Percentiles rank a stretch among this genome's conserved stretches.
Conservation (phyloP, 768 basidiomycete species). For the Strobilomyces dryophilus region DNA sequence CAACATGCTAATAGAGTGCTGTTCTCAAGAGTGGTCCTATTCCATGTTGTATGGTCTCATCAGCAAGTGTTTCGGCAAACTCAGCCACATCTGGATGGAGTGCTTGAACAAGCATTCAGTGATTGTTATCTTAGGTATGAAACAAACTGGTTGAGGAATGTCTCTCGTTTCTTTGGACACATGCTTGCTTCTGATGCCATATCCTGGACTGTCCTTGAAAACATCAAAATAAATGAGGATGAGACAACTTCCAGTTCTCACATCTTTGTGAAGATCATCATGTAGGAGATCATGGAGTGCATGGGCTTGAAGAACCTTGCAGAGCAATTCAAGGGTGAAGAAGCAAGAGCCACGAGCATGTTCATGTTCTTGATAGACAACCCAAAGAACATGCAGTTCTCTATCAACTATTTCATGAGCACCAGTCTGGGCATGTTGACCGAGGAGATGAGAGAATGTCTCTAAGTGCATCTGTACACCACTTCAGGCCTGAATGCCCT, state of each 20-base stretch:
- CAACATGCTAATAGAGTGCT: slow-evolving; percentile 63
- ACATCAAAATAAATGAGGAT: slow-evolving; percentile 93
- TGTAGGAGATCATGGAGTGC: slow-evolving; percentile 91
- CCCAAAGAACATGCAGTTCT: slow-evolving; percentile 93
- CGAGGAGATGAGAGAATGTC: slow-evolving; percentile 94
- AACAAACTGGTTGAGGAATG: slow-evolving; percentile 96
- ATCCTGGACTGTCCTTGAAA: slow-evolving; percentile 82
- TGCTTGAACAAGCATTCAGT: slow-evolving; percentile 78
- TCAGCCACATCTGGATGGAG: slow-evolving; percentile 93
- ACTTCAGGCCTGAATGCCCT: background rate
- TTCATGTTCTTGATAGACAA: slow-evolving; percentile 96
- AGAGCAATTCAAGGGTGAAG: slow-evolving; percentile 87
- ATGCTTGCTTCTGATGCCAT: slow-evolving; percentile 84
- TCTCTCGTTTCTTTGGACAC: slow-evolving; percentile 95
- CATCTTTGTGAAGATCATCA: slow-evolving; percentile 96
- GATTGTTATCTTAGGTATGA: slow-evolving; percentile 96
- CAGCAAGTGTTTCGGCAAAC: slow-evolving; percentile 93
- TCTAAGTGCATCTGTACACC: slow-evolving; percentile 62
- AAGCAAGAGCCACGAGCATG: slow-evolving; percentile 64
- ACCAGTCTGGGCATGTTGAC: slow-evolving; percentile 88
- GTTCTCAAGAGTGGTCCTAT: slow-evolving; percentile 95
- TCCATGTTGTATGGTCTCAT: slow-evolving; percentile 48
- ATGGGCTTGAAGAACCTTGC: slow-evolving; percentile 84
- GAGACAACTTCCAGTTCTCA: slow-evolving; percentile 94
- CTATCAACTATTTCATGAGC: slow-evolving; percentile 98